phyloP scores from a whole-genome alignment of 2,329 filamentous ascomycete species.

The Botrytis porri region DNA sequence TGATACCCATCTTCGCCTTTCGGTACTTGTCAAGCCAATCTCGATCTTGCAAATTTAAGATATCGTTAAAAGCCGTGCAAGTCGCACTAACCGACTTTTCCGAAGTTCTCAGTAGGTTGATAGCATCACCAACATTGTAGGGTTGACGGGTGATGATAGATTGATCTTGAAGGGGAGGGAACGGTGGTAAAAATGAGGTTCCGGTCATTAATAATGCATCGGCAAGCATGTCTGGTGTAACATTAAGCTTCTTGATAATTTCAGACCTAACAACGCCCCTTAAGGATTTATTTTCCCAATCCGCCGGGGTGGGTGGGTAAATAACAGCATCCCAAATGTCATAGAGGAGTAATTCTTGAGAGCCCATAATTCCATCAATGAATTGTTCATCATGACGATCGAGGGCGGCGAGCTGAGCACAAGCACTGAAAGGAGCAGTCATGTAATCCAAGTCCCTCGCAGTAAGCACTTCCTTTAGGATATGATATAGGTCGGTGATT shows the following conservation, averaged over 20 bases:
- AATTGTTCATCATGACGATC: conserved; percentile 64
- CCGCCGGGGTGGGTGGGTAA: conserved; percentile 59
- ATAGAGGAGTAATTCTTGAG: conserved; percentile 82
- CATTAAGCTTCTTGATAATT: conserved; percentile 66
- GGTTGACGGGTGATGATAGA: conserved; percentile 51
- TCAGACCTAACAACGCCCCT: conserved; percentile 61
- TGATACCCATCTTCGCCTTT: conserved; percentile 78
- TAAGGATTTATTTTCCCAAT: conserved; percentile 68
- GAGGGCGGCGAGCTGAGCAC: conserved; percentile 82
- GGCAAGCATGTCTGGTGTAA: conserved; percentile 70
- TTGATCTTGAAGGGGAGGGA: conserved; percentile 70
- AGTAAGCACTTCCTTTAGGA: conserved; percentile 72
- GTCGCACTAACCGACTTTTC: conserved; percentile 69
- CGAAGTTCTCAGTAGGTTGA: conserved; percentile 71
- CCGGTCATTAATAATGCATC: conserved; percentile 82
- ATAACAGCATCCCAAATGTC: conserved; percentile 74
- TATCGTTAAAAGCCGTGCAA: conserved; percentile 76
- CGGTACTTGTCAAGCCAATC: conserved; percentile 84
- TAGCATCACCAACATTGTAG: conserved; percentile 66
- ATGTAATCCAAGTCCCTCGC: conserved; percentile 69
- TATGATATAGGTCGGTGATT: conserved; percentile 69
- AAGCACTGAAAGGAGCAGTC: conserved; percentile 83
- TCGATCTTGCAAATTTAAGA: conserved; percentile 66
- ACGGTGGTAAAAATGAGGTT: conserved; percentile 73
- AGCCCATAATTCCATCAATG: conserved; percentile 75